Percentiles rank a stretch among this genome's conserved stretches.
Conservation (phyloP, 2,329 filamentous ascomycete genomes). For the Phialophora expanda region DNA sequence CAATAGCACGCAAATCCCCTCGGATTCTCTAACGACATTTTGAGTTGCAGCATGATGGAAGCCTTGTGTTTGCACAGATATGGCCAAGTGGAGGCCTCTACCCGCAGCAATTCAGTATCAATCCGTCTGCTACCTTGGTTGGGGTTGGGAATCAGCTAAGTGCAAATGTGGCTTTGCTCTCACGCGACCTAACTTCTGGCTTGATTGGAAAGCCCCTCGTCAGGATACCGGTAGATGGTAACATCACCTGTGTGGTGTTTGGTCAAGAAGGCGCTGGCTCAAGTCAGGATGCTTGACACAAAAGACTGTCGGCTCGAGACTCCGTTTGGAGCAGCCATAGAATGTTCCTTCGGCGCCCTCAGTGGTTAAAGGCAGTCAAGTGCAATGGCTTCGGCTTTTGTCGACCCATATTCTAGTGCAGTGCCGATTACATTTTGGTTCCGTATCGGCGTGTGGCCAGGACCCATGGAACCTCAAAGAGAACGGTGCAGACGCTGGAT, state of each 20-base stretch:
- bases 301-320: neutral
- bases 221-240: conserved; percentile 2
- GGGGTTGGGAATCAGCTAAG: conserved; percentile 5
- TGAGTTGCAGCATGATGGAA: conserved; percentile 5
- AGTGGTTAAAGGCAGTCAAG: too few relatives aligned
- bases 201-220: conserved; percentile 2
- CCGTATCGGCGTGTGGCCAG: conserved; percentile 23
- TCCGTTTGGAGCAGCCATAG: too few relatives aligned
- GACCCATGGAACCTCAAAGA: conserved; percentile 32
- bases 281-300: neutral
- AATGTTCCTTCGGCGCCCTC: too few relatives aligned
- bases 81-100: conserved; percentile 1
- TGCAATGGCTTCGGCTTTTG: too few relatives aligned
- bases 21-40: conserved; percentile 2
- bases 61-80: neutral
- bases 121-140: conserved; percentile 1
- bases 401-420: conserved; percentile 6
- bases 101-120: conserved; percentile 7
- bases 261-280: conserved; percentile 7
- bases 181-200: neutral
- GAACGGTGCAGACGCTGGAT: conserved; percentile 23
- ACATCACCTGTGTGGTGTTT: conserved; percentile 8
- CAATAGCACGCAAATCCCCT: conserved; percentile 1
- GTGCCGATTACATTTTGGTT: conserved; percentile 26
- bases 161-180: conserved; percentile 4